Evolutionary conservation across 2,329 filamentous ascomycete genomes (phyloP).

Genomic region (Phialophora verrucosa): DNA sequence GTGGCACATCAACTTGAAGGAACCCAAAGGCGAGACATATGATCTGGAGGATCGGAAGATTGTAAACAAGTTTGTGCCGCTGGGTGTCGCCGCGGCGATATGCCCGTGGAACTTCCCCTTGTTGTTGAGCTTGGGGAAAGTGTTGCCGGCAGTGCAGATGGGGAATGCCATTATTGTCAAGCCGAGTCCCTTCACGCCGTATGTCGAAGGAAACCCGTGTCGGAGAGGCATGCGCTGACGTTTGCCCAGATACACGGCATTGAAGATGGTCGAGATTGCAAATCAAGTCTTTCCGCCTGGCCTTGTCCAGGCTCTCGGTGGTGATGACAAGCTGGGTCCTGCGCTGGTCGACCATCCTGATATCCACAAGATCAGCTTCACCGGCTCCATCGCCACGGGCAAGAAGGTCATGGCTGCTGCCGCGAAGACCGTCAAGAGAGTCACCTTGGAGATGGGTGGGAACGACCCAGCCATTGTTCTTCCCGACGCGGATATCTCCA

Average conservation of each 20-base stretch:
- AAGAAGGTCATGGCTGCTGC: conserved; percentile 62
- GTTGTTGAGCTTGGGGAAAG: conserved; percentile 49
- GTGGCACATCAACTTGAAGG: conserved; percentile 32
- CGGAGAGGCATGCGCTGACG: neutral
- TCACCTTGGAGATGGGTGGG: conserved; percentile 66
- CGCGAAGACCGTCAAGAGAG: conserved; percentile 63
- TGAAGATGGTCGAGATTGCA: conserved; percentile 66
- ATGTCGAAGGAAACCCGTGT: neutral
- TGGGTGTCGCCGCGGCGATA: conserved; percentile 54
- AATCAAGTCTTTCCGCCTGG: conserved; percentile 65
- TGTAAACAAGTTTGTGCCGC: conserved; percentile 54
- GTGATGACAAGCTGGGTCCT: conserved; percentile 65
- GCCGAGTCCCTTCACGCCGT: conserved; percentile 51
- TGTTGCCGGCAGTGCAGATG: conserved; percentile 63
- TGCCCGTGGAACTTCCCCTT: conserved; percentile 61
- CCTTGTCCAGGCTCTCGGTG: conserved; percentile 65
- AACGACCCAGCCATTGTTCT: conserved; percentile 66
- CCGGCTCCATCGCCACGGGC: conserved; percentile 65
- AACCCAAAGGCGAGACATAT: conserved; percentile 53
- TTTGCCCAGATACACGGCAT: conserved; percentile 32
- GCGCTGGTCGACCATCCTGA: conserved; percentile 63
- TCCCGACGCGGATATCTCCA: conserved; percentile 62
- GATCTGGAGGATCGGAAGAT: conserved; percentile 51
- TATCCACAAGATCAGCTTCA: conserved; percentile 68
- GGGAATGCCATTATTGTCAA: conserved; percentile 64